phyloP scores from a whole-genome alignment of 2,329 filamentous ascomycete genomes.

The Monilinia fructigena region DNA sequence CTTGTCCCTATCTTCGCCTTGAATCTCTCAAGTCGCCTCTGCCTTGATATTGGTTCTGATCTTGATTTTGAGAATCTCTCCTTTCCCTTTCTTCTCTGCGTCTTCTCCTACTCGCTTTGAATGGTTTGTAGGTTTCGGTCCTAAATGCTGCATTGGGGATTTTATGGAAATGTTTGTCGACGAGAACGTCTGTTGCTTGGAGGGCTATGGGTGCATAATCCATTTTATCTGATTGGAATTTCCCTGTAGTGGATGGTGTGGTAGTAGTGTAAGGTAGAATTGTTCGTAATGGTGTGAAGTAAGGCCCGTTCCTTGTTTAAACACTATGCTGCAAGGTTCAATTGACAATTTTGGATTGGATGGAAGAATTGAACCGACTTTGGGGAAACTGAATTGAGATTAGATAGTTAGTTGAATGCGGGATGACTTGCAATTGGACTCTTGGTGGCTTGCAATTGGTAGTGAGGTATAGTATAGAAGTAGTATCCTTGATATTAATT shows the following conservation, averaged over 20 bases:
- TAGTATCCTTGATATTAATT: neutral
- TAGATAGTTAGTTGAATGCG: neutral
- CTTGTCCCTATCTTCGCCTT: neutral
- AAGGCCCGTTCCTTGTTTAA: slow-evolving; percentile 8
- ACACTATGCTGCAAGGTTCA: neutral
- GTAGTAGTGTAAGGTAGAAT: neutral
- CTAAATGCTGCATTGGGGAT: slow-evolving; percentile 32
- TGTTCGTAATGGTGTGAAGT: neutral
- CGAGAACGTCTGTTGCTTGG: slow-evolving; percentile 26
- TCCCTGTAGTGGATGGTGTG: neutral
- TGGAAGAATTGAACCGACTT: neutral
- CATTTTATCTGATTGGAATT: neutral
- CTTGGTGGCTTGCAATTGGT: neutral
- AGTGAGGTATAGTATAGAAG: neutral
- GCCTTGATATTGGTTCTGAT: neutral
- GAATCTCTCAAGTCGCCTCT: neutral
- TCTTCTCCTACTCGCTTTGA: neutral
- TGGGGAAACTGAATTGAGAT: neutral
- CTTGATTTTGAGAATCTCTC: neutral
- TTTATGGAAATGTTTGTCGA: slow-evolving; percentile 31
- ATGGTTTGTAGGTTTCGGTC: slow-evolving; percentile 27
- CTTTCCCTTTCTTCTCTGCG: slow-evolving; percentile 3
- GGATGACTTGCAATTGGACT: neutral
- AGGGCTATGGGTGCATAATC: slow-evolving; percentile 18
- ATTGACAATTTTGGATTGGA: slow-evolving; percentile 4